These are phyloP conservation scores for Xylaria venustula DNA, from an alignment of 495 filamentous ascomycete genomes.

Conservation along the genomic window DNA sequence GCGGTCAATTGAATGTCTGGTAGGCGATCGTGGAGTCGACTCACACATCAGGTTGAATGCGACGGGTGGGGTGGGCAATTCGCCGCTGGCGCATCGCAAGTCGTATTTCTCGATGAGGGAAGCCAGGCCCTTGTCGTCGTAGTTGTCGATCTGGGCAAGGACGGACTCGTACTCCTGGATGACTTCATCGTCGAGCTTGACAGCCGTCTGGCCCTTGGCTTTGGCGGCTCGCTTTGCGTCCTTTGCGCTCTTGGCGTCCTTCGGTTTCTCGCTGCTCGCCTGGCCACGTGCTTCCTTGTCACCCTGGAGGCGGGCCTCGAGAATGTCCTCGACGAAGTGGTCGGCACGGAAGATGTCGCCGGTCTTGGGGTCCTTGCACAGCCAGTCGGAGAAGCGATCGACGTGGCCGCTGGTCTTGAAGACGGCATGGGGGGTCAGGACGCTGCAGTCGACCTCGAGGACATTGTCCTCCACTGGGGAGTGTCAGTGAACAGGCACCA, in stretches of 20 bases:
- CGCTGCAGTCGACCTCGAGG: constrained; percentile 83
- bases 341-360: constrained; percentile 60
- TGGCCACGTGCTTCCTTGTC: constrained; percentile 75
- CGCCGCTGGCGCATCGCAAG: constrained; percentile 61
- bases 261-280: constrained; percentile 64
- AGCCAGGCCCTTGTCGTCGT: constrained; percentile 65
- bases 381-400: constrained; percentile 93
- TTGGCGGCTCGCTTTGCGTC: constrained; percentile 54
- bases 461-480: constrained; percentile 91
- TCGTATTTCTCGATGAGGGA: constrained; percentile 70
- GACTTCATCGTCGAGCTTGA: constrained; percentile 67
- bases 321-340: constrained; percentile 90
- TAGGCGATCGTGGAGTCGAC: too few relatives aligned
- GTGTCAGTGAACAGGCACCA: too few relatives aligned
- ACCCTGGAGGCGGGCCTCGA: constrained; percentile 78
- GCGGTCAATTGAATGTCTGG: too few relatives aligned
- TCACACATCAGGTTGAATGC: constrained; percentile 84
- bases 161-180: constrained; percentile 69
- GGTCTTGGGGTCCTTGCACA: constrained; percentile 53
- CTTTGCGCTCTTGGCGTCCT: constrained; percentile 45
- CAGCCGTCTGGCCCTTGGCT: too few relatives aligned
- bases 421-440: constrained; percentile 81
- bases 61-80: constrained; percentile 59
- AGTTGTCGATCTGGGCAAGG: constrained; percentile 76
- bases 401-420: constrained; percentile 96